Evolutionary conservation across 2,329 filamentous ascomycete species (phyloP).

Genomic region (Alternaria sp.): DNA sequence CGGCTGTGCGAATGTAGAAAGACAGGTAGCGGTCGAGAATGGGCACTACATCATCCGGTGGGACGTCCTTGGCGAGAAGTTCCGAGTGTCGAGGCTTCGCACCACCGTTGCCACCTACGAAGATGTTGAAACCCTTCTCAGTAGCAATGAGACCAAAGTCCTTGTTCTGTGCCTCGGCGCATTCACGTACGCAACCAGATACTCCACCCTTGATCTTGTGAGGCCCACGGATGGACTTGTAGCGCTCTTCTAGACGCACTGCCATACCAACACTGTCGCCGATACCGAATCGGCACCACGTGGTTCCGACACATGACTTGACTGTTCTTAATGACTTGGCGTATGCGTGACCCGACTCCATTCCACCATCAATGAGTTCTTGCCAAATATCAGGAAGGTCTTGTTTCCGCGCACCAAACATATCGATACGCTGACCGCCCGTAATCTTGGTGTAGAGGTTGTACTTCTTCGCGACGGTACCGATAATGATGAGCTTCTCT

Average conservation of each 20-base stretch:
- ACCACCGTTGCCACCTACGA: slow-evolving; percentile 88
- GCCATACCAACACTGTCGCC: slow-evolving; percentile 93
- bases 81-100: slow-evolving; percentile 84
- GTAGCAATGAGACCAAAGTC: slow-evolving; percentile 93
- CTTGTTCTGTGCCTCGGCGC: slow-evolving; percentile 91
- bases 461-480: slow-evolving; percentile 84
- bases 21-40: slow-evolving; percentile 89
- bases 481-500: slow-evolving; percentile 83
- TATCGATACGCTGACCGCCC: slow-evolving; percentile 87
- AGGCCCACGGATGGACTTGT: slow-evolving; percentile 87
- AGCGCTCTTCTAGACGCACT: slow-evolving; percentile 84
- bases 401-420: slow-evolving; percentile 91
- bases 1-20: slow-evolving; percentile 92
- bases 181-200: slow-evolving; percentile 90
- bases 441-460: slow-evolving; percentile 91
- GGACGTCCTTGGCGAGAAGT: slow-evolving; percentile 84
- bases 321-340: slow-evolving; percentile 88
- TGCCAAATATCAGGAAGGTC: slow-evolving; percentile 85
- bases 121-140: slow-evolving; percentile 93
- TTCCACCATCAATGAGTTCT: slow-evolving; percentile 79
- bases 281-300: slow-evolving; percentile 89
- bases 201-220: slow-evolving; percentile 94
- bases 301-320: slow-evolving; percentile 90
- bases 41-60: slow-evolving; percentile 80
- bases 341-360: slow-evolving; percentile 92